These are phyloP conservation scores for Beta vulgaris DNA, from an alignment of 148 eudicot species.

Conservation along the genomic window DNA sequence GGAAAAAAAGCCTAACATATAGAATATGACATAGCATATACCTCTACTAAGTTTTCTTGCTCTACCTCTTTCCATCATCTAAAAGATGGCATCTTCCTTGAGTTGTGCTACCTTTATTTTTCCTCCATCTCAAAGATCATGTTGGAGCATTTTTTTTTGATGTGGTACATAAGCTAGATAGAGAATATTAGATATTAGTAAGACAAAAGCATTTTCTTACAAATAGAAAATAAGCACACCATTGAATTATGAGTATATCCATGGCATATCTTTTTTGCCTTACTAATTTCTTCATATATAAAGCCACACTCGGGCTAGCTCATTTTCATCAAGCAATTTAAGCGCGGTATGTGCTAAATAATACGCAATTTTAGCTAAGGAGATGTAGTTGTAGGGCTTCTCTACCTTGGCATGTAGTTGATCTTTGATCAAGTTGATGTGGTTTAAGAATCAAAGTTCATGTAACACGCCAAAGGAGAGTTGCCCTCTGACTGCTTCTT, in stretches of 20 bases:
- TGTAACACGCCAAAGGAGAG: constrained; percentile 57
- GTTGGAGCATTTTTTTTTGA: not conserved
- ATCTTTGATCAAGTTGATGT: not conserved
- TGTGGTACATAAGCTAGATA: not conserved
- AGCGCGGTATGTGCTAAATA: not conserved
- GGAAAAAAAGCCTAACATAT: not conserved
- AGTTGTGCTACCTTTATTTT: not conserved
- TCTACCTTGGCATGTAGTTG: constrained; percentile 44
- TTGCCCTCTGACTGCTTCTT: constrained; percentile 49
- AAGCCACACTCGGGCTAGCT: not conserved
- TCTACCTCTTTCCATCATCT: not conserved
- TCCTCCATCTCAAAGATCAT: not conserved
- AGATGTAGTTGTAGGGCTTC: constrained; percentile 39
- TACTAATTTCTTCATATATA: constrained; percentile 12
- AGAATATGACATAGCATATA: constrained; percentile 35
- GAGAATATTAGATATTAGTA: constrained; percentile 19
- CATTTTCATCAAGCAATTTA: not conserved
- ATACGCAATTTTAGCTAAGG: constrained; percentile 16
- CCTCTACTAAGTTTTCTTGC: constrained; percentile 15
- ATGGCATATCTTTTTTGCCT: constrained; percentile 20
- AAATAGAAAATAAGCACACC: not conserved
- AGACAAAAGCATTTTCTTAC: constrained; percentile 14
- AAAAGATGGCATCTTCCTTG: constrained; percentile 28
- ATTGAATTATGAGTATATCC: constrained; percentile 18
- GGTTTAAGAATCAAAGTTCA: not conserved